Conservation (phyloP, 495 filamentous ascomycete species). For the Hypomontagnella submonticulosa region DNA sequence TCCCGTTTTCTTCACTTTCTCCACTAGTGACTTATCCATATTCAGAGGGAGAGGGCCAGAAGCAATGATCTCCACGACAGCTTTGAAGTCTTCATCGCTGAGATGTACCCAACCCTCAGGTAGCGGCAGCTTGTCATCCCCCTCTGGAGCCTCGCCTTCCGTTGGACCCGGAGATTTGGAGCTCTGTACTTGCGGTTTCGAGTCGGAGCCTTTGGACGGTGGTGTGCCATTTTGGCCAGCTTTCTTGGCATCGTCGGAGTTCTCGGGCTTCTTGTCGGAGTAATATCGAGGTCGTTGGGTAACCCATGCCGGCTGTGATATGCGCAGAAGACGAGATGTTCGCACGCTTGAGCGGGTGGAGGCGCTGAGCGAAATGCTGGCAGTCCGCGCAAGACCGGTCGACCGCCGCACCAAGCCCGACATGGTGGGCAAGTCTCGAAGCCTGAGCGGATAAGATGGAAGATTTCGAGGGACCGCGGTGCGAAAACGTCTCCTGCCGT, state of each 20-base stretch:
- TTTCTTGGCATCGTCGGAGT: conserved; percentile 10
- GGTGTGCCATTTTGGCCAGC: conserved; percentile 8
- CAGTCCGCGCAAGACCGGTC: conserved; percentile 70
- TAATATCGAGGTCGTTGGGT: conserved; percentile 64
- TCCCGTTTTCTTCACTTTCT: conserved; percentile 39
- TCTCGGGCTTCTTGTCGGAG: conserved; percentile 60
- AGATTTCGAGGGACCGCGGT: conserved; percentile 23
- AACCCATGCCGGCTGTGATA: conserved; percentile 59
- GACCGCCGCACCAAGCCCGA: conserved; percentile 73
- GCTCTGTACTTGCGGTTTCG: conserved; percentile 38
- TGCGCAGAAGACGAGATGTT: conserved; percentile 49
- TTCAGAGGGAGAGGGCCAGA: neutral
- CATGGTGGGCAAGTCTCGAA: conserved; percentile 62
- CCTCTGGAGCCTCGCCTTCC: conserved; percentile 22
- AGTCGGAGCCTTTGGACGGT: conserved; percentile 14
- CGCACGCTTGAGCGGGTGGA: conserved; percentile 56
- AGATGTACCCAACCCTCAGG: conserved; percentile 53
- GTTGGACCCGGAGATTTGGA: conserved; percentile 43
- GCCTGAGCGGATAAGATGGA: conserved; percentile 23
- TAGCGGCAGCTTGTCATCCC: conserved; percentile 23
- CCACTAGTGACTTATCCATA: conserved; percentile 15
- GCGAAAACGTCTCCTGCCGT: conserved; percentile 13
- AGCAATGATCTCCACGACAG: conserved; percentile 13
- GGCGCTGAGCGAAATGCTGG: conserved; percentile 63
- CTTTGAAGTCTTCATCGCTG: conserved; percentile 43